phyloP scores from a whole-genome alignment of 2,329 filamentous ascomycete species.

The Cladobotryum mycophilum region DNA sequence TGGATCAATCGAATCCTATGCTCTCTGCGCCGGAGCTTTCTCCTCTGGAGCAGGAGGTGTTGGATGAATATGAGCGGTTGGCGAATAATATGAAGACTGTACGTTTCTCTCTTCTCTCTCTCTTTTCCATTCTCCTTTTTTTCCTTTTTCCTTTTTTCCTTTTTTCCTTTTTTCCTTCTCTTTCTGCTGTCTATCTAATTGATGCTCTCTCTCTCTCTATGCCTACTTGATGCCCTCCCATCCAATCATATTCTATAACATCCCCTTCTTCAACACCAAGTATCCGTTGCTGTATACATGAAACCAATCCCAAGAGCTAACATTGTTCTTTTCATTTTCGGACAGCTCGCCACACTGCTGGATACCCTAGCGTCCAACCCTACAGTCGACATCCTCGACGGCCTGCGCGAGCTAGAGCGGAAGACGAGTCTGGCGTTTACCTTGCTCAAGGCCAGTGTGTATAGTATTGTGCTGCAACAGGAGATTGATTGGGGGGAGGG shows the following conservation, averaged over 20 bases:
- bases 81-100: slow-evolving; percentile 90
- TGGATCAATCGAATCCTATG: slow-evolving; percentile 20
- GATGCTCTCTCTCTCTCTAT: background rate
- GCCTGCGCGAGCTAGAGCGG: slow-evolving; percentile 78
- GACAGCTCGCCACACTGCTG: slow-evolving; percentile 53
- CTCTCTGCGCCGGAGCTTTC: slow-evolving; percentile 54
- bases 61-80: slow-evolving; percentile 87
- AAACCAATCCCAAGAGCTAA: no score
- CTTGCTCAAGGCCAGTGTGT: slow-evolving; percentile 93
- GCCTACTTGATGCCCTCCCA: background rate
- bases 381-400: slow-evolving; percentile 77
- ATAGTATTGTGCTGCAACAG: slow-evolving; percentile 97
- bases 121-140: background rate
- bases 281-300: no score
- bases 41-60: slow-evolving; percentile 84
- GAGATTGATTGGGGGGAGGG: slow-evolving; percentile 70
- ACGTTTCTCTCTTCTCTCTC: slow-evolving; percentile 17
- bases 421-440: slow-evolving; percentile 96
- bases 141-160: background rate
- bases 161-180: background rate
- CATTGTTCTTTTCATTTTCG: background rate
- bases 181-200: no score
- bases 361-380: slow-evolving; percentile 62
- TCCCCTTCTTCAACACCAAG: no score
- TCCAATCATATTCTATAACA: no score